Evolutionary conservation across 176 grass and related monocot genomes (phyloP), one percentile per base, ranked within the genome.

Genomic region (Melocanna baccifera): DNA sequence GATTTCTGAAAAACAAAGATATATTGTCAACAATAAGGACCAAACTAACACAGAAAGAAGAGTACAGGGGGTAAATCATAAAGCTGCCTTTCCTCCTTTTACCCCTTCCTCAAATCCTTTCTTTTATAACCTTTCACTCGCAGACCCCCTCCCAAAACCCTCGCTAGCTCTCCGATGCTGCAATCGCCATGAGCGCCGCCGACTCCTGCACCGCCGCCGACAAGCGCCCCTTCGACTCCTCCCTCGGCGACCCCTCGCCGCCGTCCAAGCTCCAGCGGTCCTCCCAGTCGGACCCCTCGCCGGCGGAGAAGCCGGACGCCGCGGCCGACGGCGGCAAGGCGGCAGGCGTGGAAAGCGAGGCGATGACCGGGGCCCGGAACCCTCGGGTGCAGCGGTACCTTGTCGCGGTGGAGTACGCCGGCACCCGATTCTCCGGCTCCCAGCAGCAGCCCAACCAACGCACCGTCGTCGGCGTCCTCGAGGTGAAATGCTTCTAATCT

Each of bases 381-480:
- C 86, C 89, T 70, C 83, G 64, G 74, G 68, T 76, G 76, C 93
- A 98, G 93, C 67, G 96, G 77, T 98, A 98, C 75, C 87, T 98
- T 58, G 73, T 98, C 23, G 86, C 93, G 1, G 88, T 98, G 67
- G 96, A 98, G 89, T 98, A 96, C 86, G 57, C 89, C 8, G 96
- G 93, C 50, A 94, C 93, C 72, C 89, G 87, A 52, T 98, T 98
- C 90, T 94, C 80, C 14, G 91, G 96, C 28, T 98, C 93, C 37
- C 96, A 96, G 87, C 87, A 87, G 88, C 93, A 96, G 75, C 91
- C 89, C 51, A 80, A 93, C 75, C 91, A 83, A 43, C 89, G 96
- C n/a, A 98, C 96, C 13, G 96, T 94, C 42, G 87, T 92, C 34
- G 96, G 96, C 20, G 91, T 87, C 81, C 93, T 98, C 39, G 89